A percentile compares a stretch with the other conserved stretches of the same genome.
Evolutionary conservation across 2,329 filamentous ascomycete species (phyloP).

Genomic region (Xylariaceae sp.): DNA sequence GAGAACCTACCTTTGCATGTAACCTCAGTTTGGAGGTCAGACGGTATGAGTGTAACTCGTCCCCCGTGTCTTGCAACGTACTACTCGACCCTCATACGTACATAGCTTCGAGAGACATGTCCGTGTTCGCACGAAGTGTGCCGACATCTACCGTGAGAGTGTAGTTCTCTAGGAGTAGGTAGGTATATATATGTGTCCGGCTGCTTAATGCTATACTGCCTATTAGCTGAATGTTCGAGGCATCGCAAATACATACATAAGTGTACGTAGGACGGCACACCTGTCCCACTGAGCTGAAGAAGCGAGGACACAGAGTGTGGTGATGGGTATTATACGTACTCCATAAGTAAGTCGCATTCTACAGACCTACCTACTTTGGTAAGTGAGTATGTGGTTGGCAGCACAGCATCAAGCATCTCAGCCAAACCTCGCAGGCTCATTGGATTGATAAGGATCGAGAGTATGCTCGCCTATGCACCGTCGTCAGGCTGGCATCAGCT

Average conservation of each 20-base stretch:
- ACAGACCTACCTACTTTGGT: not conserved
- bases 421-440: slow-evolving; percentile 4
- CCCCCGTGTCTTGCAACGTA: not conserved
- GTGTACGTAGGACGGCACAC: not conserved
- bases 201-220: not conserved
- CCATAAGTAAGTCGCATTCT: not conserved
- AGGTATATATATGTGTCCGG: not conserved
- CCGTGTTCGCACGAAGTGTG: too few relatives aligned
- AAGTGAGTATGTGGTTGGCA: not conserved
- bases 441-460: slow-evolving; percentile 19
- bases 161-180: not conserved
- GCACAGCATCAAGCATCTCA: not conserved
- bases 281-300: not conserved
- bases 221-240: not conserved
- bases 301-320: not conserved
- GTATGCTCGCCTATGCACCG: slow-evolving; percentile 4
- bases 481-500: slow-evolving; percentile 19
- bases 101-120: too few relatives aligned
- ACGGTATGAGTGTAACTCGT: not conserved
- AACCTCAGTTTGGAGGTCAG: not conserved
- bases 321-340: not conserved
- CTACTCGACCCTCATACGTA: not conserved
- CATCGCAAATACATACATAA: not conserved
- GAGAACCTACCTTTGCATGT: not conserved
- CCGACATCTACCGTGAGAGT: not conserved